phyloP scores from a whole-genome alignment of 2,329 filamentous ascomycete species.

The Zasmidium angulare region DNA sequence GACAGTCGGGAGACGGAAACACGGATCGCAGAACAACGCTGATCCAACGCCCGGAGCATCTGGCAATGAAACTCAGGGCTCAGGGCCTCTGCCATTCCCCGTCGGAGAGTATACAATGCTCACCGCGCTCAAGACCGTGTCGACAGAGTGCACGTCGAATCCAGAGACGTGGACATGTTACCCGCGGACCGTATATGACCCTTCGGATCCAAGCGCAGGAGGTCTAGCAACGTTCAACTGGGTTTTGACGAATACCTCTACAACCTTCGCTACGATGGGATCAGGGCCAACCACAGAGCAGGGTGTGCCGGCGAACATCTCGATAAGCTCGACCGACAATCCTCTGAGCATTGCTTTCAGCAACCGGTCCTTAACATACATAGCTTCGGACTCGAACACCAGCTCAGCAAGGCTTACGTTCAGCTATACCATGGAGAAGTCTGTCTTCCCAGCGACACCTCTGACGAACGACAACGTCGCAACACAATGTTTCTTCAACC shows the following conservation, averaged over 20 bases:
- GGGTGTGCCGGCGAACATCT: conserved; percentile 36
- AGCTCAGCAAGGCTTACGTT: conserved; percentile 59
- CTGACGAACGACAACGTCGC: conserved; percentile 47
- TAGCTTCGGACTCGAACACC: conserved; percentile 45
- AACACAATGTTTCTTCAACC: conserved; percentile 59
- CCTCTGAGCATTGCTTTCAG: conserved; percentile 58
- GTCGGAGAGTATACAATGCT: conserved; percentile 62
- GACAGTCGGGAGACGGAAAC: conserved; percentile 25
- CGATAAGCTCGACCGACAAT: conserved; percentile 54
- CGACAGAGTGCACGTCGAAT: conserved; percentile 59
- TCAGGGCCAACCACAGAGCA: conserved; percentile 59
- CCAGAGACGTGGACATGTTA: conserved; percentile 62
- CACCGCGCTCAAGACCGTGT: conserved; percentile 56
- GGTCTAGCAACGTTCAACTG: conserved; percentile 59
- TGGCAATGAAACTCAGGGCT: neutral
- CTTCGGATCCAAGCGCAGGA: conserved; percentile 23
- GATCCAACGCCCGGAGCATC: neutral
- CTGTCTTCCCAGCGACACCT: conserved; percentile 50
- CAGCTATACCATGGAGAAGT: conserved; percentile 53
- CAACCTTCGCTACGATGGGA: conserved; percentile 43
- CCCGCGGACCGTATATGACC: conserved; percentile 54
- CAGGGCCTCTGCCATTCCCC: conserved; percentile 50
- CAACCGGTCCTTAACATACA: conserved; percentile 51
- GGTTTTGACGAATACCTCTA: conserved; percentile 52
- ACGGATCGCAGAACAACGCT: conserved; percentile 4